These are phyloP conservation scores for Hemisphaericaspora lyxosophila DNA, from an alignment of 1,139 yeast species.

Conservation along the genomic window DNA sequence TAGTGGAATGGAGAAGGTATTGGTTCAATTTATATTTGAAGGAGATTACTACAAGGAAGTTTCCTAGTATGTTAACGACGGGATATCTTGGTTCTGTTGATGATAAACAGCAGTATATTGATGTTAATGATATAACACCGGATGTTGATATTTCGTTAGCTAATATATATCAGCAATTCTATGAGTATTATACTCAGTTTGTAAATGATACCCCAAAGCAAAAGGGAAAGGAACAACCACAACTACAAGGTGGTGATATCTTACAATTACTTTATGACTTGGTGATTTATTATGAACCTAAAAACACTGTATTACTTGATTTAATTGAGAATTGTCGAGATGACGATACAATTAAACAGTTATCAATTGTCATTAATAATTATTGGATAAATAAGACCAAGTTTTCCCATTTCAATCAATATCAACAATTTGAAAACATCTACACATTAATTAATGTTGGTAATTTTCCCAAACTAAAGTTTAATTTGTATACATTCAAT, in stretches of 20 bases:
- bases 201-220: neutral
- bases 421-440: slow-evolving; percentile 24
- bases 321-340: neutral
- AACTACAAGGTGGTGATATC: neutral
- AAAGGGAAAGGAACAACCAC: neutral
- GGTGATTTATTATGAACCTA: neutral
- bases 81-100: slow-evolving; percentile 7
- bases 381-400: slow-evolving; percentile 21
- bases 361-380: slow-evolving; percentile 15
- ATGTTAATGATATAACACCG: slow-evolving; percentile 3
- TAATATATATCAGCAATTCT: slow-evolving; percentile 6
- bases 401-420: slow-evolving; percentile 15
- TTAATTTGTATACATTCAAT: slow-evolving; percentile 21
- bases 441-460: slow-evolving; percentile 13
- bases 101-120: neutral
- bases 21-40: slow-evolving; percentile 15
- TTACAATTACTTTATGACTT: neutral
- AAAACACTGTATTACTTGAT: slow-evolving; percentile 1
- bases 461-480: slow-evolving; percentile 13
- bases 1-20: slow-evolving; percentile 17
- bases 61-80: slow-evolving; percentile 10
- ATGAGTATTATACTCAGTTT: slow-evolving; percentile 12
- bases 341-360: neutral
- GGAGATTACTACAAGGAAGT: neutral
- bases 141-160: slow-evolving; percentile 2